These are phyloP conservation scores for Ceratocystis variospora DNA, from an alignment of 2,329 filamentous ascomycete species.

Conservation along the genomic window DNA sequence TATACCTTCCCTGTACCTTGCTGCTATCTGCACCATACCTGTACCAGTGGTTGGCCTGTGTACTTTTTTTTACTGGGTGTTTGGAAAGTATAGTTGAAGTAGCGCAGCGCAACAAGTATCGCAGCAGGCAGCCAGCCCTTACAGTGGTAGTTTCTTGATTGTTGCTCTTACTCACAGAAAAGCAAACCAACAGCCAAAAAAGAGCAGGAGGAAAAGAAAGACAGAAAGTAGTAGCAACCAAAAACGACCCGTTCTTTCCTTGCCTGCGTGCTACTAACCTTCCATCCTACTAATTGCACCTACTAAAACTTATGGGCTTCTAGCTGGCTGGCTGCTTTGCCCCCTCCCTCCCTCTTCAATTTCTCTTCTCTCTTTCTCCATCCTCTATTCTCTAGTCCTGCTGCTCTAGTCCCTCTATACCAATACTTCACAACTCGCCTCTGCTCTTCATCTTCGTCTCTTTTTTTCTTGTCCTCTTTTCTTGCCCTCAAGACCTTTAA, in stretches of 20 bases:
- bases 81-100: not conserved
- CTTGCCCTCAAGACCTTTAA: not conserved
- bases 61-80: not conserved
- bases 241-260: conserved; percentile 3
- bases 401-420: not conserved
- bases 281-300: not conserved
- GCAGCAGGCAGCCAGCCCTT: not conserved
- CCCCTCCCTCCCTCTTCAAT: not conserved
- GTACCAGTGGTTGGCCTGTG: not conserved
- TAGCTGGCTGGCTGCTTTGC: too few relatives aligned
- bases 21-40: not conserved
- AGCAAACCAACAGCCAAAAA: not conserved
- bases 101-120: not conserved
- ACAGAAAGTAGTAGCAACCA: not conserved
- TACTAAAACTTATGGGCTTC: too few relatives aligned
- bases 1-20: not conserved
- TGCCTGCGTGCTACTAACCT: not conserved
- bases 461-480: not conserved
- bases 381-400: not conserved
- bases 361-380: conserved; percentile 2
- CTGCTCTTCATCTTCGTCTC: not conserved
- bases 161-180: not conserved
- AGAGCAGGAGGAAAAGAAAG: too few relatives aligned
- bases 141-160: too few relatives aligned
- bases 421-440: not conserved